A percentile compares a stretch with the other conserved stretches of the same genome.
Evolutionary conservation across 345 rosid species (phyloP).

Genomic region (Abelmoschus esculentus): DNA sequence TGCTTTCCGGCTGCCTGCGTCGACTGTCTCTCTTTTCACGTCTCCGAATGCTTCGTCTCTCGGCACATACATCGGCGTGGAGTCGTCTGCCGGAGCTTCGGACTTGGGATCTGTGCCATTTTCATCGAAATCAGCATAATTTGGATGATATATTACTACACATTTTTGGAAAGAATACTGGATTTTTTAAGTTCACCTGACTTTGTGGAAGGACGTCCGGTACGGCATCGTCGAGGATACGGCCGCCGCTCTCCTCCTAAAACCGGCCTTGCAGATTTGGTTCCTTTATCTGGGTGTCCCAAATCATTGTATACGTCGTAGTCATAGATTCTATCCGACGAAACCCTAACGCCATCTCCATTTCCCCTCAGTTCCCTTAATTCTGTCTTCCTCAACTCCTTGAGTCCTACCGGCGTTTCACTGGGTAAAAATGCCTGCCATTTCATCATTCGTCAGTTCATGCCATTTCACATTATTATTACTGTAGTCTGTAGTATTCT

Average conservation of each 20-base stretch:
- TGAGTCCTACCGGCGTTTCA: slow-evolving; percentile 9
- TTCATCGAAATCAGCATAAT: neutral
- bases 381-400: slow-evolving; percentile 3
- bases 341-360: neutral
- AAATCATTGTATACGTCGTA: slow-evolving; percentile 16
- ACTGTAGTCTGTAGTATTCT: no score
- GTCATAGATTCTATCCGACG: slow-evolving; percentile 8
- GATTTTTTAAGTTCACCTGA: neutral
- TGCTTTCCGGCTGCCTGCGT: slow-evolving; percentile 10
- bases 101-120: slow-evolving; percentile 9
- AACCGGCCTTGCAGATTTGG: neutral
- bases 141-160: neutral
- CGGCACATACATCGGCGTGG: slow-evolving; percentile 13
- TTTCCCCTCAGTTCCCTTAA: slow-evolving; percentile 6
- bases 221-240: slow-evolving; percentile 12
- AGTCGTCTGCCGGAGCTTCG: neutral
- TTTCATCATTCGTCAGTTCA: neutral
- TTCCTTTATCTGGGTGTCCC: slow-evolving; percentile 11
- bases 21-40: neutral
- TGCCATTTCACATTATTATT: neutral
- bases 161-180: neutral
- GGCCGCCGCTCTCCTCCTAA: slow-evolving; percentile 8
- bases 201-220: slow-evolving; percentile 12
- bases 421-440: slow-evolving; percentile 11
- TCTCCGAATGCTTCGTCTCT: slow-evolving; percentile 13